Evolutionary conservation across 2,329 filamentous ascomycete species (phyloP).

Genomic region (Raffaelea albimanens): DNA sequence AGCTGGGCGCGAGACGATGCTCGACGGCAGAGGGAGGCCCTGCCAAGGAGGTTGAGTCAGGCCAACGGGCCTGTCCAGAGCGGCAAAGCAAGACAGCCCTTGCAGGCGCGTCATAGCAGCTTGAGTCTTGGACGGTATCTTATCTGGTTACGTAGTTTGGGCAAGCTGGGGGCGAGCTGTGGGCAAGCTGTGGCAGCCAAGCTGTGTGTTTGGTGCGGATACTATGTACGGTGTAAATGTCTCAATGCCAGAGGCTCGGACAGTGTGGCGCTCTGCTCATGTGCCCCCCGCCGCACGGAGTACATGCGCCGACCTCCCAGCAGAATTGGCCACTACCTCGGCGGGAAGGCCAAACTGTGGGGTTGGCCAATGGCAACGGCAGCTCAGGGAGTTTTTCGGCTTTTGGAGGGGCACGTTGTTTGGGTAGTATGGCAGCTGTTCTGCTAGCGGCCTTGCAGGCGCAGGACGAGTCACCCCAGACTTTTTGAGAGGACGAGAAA

Average conservation of each 20-base stretch:
- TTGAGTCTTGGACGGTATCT: no score
- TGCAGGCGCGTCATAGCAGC: no score
- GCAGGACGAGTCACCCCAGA: conserved; percentile 3
- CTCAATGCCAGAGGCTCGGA: not conserved
- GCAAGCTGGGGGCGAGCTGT: no score
- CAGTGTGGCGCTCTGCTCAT: not conserved
- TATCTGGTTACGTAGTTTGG: no score
- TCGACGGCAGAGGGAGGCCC: no score
- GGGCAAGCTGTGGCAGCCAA: no score
- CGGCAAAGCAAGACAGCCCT: not conserved
- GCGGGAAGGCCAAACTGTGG: conserved; percentile 6
- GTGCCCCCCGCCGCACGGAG: not conserved
- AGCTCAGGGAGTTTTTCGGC: not conserved
- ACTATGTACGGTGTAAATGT: conserved; percentile 3
- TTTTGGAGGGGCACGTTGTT: conserved; percentile 8
- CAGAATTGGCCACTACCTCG: not conserved
- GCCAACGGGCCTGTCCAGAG: not conserved
- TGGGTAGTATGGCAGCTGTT: not conserved
- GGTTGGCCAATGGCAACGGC: conserved; percentile 10
- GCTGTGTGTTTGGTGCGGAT: no score
- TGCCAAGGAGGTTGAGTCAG: no score
- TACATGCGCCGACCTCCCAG: not conserved
- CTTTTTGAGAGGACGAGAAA: not conserved
- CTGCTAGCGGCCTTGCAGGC: not conserved
- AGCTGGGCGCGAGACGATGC: no score